Evolutionary conservation across 768 basidiomycete species (phyloP), one percentile per base, ranked within the genome.

Genomic region (Coprinellus micaceus): DNA sequence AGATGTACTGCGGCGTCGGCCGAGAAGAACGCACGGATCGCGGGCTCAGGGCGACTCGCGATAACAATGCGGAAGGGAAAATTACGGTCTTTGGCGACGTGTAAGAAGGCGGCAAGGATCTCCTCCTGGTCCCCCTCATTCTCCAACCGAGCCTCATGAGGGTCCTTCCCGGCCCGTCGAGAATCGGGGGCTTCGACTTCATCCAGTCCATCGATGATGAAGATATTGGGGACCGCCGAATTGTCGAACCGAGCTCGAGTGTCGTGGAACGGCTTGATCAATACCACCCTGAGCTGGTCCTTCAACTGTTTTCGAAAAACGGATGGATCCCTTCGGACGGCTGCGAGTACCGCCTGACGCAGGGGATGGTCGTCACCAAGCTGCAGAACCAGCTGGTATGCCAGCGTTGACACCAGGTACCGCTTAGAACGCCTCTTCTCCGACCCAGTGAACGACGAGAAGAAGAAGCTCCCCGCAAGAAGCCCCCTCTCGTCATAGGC

Each of bases 201-300:
- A 47, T 71, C 69, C 10, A 72, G 56, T 4, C 63, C 68, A 50
- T 70, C 69, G 28, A 67, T 58, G 29, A 69, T 55, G 17, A 67
- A n/a, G 4, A 60, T 54, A 48, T 28, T 52, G 25, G 46, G 54
- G 26, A n/a, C 25, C 37, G 15, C 17, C 36, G 17, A 2, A 10
- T 9, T 10, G 37, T 21, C 45, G 13, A 25, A 53, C 2, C 7
- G 44, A 15, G 25, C 6, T 15, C 13, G 33, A 6, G 33, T 6
- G 19, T 43, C 19, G 13, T 21, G 37, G 15, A 62, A 47, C 6
- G 63, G 65, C 10, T 56, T 43, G 21, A 60, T 12, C 28, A 66
- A 60, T 19, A 66, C 58, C 19, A 53, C 26, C 33, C 52, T 45
- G 36, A 66, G 25, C 49, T 66, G 67, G 22, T 54, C 33, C 1